Base-by-base conservation (phyloP, 192 early-diverging fungal species). In the Podochytrium sp. region DNA sequence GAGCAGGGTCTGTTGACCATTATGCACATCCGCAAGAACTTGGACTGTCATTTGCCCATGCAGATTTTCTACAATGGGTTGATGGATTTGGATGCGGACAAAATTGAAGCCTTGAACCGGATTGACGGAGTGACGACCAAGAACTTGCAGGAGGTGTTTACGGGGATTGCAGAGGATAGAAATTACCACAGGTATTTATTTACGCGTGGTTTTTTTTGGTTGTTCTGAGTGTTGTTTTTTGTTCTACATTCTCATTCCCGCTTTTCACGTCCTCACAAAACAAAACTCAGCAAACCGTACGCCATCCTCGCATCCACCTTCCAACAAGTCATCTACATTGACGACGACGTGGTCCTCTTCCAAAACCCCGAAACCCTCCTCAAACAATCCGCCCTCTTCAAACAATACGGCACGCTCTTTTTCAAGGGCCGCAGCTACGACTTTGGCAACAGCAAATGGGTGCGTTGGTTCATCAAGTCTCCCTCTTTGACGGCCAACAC, bases 271-370 rank as follows among this genome's bases (percentile, higher is more conserved):
- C 84, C n/a, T n/a, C n/a, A n/a, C n/a, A n/a, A n/a, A n/a, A n/a
- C n/a, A n/a, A n/a, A n/a, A n/a, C n/a, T n/a, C 59, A 61, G 59
- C 35, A 92, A 92, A 58, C 88, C 91, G 0, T 91, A 81, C 85
- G 87, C 90, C 0, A 77, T 92, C 34, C 49, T 92, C 38, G 84
- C 83, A 0, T 83, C 84, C 2, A 80, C 71, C 38, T 92, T 90
- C 80, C 60, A 73, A 20, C 78, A 92, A 41, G 84, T 87, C 20
- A 87, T 92, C 53, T 80, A 92, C 58, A 78, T 91, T 60, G 91
- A 92, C 73, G 87, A 91, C 18, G 91, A 92, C 70, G 89, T 84
- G 1, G 78, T 88, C 30, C 86, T 90, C 39, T 71, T 92, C 51
- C 78, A 87, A 65, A 76, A 76, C 62, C 91, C 91, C 0, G 86